A percentile compares a stretch with the other conserved stretches of the same genome.
These are phyloP conservation scores for Cordia subcordata DNA, from an alignment of 257 asterid species.

Conservation along the genomic window DNA sequence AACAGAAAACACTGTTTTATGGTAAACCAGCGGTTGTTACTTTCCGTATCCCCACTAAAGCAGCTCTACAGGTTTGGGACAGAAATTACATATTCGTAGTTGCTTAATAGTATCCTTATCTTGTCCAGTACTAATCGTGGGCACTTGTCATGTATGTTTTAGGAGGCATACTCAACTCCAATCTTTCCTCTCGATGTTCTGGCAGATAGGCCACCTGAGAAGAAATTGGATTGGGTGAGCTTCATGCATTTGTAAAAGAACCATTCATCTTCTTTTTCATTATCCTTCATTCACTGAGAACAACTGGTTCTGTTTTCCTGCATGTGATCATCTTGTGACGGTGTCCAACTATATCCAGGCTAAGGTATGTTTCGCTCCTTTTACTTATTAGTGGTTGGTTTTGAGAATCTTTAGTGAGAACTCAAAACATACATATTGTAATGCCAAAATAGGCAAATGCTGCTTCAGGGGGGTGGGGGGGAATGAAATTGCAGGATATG, in stretches of 20 bases:
- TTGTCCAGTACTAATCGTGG: constrained; percentile 9
- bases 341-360: constrained; percentile 53
- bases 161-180: constrained; percentile 92
- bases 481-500: too few species aligned
- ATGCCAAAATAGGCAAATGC: too few species aligned
- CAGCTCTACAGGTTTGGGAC: constrained; percentile 69
- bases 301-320: constrained; percentile 14
- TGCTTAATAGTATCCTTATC: constrained; percentile 1
- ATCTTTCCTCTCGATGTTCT: constrained; percentile 77
- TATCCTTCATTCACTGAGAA: constrained; percentile 20
- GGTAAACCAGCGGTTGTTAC: constrained; percentile 79
- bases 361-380: constrained; percentile 53
- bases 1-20: constrained; percentile 49
- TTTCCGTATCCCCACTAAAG: constrained; percentile 79
- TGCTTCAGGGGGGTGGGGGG: too few species aligned
- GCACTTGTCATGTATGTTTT: constrained; percentile 12
- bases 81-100: constrained; percentile 1
- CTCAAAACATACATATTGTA: too few species aligned
- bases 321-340: constrained; percentile 33
- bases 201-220: constrained; percentile 81
- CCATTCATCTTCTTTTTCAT: constrained; percentile 10
- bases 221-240: constrained; percentile 82
- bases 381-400: neutral
- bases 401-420: neutral
- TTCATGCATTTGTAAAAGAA: constrained; percentile 8